Evolutionary conservation across 352 stramenopile genomes (phyloP).

Genomic region (Globisporangium cystogenes): DNA sequence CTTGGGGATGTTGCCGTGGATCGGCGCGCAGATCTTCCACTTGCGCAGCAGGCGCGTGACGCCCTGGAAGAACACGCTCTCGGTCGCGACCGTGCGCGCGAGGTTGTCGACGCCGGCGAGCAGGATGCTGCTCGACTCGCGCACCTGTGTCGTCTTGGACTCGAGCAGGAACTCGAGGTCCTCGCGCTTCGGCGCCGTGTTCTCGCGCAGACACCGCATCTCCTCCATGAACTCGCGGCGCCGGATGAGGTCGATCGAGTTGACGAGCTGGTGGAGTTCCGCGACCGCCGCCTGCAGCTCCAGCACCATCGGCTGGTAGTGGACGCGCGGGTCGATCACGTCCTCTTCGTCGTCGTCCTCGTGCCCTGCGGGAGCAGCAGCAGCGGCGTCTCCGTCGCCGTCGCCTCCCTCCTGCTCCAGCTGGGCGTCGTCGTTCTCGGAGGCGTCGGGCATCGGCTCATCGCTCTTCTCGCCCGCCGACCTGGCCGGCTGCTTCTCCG

Average conservation of each 20-base stretch:
- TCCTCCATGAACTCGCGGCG: conserved; percentile 78
- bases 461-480: conserved; percentile 7
- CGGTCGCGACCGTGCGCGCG: conserved; percentile 66
- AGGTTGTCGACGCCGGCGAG: conserved; percentile 65
- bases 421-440: conserved; percentile 13
- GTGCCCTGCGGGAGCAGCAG: conserved; percentile 4
- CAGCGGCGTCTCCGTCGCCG: conserved; percentile 14
- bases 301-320: conserved; percentile 81
- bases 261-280: conserved; percentile 83
- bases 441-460: conserved; percentile 14
- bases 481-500: conserved; percentile 11
- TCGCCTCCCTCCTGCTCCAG: conserved; percentile 33
- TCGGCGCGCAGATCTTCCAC: conserved; percentile 84
- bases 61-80: conserved; percentile 82
- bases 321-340: conserved; percentile 80
- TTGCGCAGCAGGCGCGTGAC: conserved; percentile 73
- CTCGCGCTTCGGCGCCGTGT: conserved; percentile 75
- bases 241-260: conserved; percentile 83
- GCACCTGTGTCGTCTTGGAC: conserved; percentile 67
- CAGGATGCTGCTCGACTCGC: conserved; percentile 72
- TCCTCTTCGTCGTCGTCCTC: conserved; percentile 50
- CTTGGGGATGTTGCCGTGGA: conserved; percentile 85
- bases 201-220: conserved; percentile 82
- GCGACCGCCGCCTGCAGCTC: conserved; percentile 76
- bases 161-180: conserved; percentile 78